These are phyloP conservation scores for Saccharomycopsis crataegensis DNA, from an alignment of 1,139 yeast genomes.

Conservation along the genomic window DNA sequence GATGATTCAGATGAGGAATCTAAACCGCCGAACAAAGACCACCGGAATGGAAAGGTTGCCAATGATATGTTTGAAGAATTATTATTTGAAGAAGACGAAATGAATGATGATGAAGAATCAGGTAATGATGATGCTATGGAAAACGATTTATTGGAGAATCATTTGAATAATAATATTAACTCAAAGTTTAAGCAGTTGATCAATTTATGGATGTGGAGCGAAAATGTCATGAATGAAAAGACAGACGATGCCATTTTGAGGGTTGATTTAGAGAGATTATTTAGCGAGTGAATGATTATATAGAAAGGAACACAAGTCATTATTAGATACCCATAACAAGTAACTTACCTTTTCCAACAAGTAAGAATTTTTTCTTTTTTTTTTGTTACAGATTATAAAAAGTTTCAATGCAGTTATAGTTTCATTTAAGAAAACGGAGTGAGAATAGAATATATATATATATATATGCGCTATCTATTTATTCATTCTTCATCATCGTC, in stretches of 20 bases:
- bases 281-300: background rate
- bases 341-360: background rate
- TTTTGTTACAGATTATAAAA: background rate
- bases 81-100: conserved; percentile 1
- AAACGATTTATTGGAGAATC: conserved; percentile 20
- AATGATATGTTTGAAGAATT: background rate
- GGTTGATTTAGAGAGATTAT: conserved; percentile 23
- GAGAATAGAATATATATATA: background rate
- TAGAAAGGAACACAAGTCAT: background rate
- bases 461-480: background rate
- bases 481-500: background rate
- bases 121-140: background rate
- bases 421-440: background rate
- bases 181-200: conserved; percentile 49
- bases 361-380: background rate
- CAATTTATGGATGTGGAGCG: conserved; percentile 57
- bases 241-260: conserved; percentile 32
- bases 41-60: too few relatives aligned
- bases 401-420: background rate
- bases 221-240: conserved; percentile 37
- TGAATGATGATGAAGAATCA: background rate
- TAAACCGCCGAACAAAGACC: background rate
- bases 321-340: background rate
- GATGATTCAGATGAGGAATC: background rate
- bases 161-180: conserved; percentile 23